A percentile compares a stretch with the other conserved stretches of the same genome.
phyloP scores from a whole-genome alignment of 1,284 basidiomycete species.

The Boletus albobrunnescens region DNA sequence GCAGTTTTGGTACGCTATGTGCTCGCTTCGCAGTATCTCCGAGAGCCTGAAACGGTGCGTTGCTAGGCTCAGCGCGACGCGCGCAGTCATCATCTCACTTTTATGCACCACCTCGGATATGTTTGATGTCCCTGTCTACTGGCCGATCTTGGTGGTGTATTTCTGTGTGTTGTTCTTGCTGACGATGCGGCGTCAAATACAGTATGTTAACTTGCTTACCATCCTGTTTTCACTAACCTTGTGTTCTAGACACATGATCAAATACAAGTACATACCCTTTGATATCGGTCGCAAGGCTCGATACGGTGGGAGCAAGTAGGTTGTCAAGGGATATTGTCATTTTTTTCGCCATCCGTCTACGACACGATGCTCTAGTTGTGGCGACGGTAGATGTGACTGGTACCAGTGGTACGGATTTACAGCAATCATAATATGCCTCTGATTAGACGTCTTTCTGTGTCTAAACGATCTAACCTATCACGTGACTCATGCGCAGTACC shows the following conservation, averaged over 20 bases:
- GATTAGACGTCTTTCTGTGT: constrained; percentile 14
- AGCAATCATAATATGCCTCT: constrained; percentile 23
- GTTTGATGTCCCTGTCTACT: constrained; percentile 97
- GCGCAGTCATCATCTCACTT: constrained; percentile 80
- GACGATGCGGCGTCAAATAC: constrained; percentile 91
- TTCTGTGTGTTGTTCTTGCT: constrained; percentile 85
- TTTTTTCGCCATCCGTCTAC: constrained; percentile 4
- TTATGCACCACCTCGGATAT: constrained; percentile 74
- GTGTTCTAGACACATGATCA: constrained; percentile 87
- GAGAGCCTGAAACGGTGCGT: constrained; percentile 12
- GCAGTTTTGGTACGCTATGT: constrained; percentile 79
- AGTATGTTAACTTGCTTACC: constrained; percentile 50
- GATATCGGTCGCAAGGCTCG: constrained; percentile 85
- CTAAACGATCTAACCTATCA: constrained; percentile 12
- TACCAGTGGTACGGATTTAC: constrained; percentile 32
- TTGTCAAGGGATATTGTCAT: constrained; percentile 3
- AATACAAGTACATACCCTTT: constrained; percentile 93
- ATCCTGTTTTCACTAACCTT: background rate
- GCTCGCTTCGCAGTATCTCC: background rate
- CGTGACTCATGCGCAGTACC: constrained; percentile 10
- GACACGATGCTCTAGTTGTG: constrained; percentile 10
- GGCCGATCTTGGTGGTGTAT: constrained; percentile 95
- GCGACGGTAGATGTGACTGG: constrained; percentile 22
- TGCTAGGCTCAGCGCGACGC: constrained; percentile 84
- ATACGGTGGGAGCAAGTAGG: constrained; percentile 50